These are phyloP conservation scores for Limnanthes douglasii DNA, from an alignment of 345 rosid genomes.

Conservation along the genomic window DNA sequence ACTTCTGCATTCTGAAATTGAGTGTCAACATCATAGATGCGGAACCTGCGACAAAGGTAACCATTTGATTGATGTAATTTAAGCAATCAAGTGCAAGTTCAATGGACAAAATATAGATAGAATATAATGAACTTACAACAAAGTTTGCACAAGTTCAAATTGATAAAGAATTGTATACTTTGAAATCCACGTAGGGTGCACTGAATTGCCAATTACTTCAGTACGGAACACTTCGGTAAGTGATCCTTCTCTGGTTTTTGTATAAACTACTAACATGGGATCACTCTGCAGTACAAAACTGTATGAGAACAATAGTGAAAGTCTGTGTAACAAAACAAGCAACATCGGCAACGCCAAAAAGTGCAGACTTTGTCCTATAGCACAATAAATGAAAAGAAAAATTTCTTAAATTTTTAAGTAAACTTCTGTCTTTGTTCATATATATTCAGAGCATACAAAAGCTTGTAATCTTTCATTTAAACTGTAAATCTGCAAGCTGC, in stretches of 20 bases:
- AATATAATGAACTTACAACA: conserved; percentile 32
- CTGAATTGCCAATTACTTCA: conserved; percentile 56
- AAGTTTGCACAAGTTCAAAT: conserved; percentile 62
- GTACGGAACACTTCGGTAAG: conserved; percentile 84
- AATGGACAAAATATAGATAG: too few species aligned
- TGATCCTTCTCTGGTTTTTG: conserved; percentile 39
- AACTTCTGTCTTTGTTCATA: too few species aligned
- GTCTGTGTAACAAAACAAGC: too few species aligned
- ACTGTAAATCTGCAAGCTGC: too few species aligned
- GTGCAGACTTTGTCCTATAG: too few species aligned
- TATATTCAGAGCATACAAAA: too few species aligned
- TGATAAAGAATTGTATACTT: conserved; percentile 56
- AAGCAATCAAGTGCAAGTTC: too few species aligned
- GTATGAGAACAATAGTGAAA: neutral
- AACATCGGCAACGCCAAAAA: too few species aligned
- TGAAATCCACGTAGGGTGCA: conserved; percentile 70
- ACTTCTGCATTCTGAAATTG: conserved; percentile 49
- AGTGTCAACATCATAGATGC: conserved; percentile 59
- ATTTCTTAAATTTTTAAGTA: too few species aligned
- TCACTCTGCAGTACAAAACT: conserved; percentile 41
- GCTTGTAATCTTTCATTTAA: too few species aligned
- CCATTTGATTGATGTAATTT: too few species aligned
- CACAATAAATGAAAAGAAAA: too few species aligned
- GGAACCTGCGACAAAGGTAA: conserved; percentile 42
- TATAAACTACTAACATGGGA: conserved; percentile 55